Base-by-base conservation (phyloP, 129 eudicot genomes). In the Flaveria linearis region DNA sequence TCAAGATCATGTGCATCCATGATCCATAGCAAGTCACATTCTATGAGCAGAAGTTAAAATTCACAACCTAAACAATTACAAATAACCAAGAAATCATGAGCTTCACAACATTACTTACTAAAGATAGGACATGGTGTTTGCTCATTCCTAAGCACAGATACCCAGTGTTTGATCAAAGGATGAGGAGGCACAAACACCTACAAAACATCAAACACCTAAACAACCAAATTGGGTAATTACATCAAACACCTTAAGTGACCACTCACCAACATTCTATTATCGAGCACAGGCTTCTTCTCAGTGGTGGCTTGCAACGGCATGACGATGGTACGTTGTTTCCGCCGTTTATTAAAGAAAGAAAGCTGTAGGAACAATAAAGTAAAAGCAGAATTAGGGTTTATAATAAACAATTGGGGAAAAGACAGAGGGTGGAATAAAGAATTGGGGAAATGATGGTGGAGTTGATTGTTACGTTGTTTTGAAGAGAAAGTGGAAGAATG, bases 91-190 rank as follows among this genome's bases (percentile, higher is more conserved):
- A 47, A 0, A 23, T 7, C 8, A 22, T 7, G 3, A 64, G 20
- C 14, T 22, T 18, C 42, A 30, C 43, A 25, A 50, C 33, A 11
- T 36, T 16, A 86, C 98, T 82, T 84, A 95, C 99, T 95, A 75
- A 95, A 95, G 56, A 89, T 53, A 0, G 96, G 89, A 39, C 88
- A 84, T 65, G 99, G 97, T 46, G 99, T 95, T 72, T 89, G 87
- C 86, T 89, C 99, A 80, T 95, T 95, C 66, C 99, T 84, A 73
- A 95, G 97, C 76, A 91, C 95, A 14, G 99, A 91, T 47, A 95
- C 89, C 99, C 99, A 95, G 65, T 95, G 99, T 82, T 95, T 95
- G 52, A 95, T 89, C 86, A 95, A 84, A 39, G 99, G 96, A 86
- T 95, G 99, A 22, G 97, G 92, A 53, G 99, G 99, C 77, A 95